phyloP scores from a whole-genome alignment of 192 early-diverging fungal species.

The Podila epigama region DNA sequence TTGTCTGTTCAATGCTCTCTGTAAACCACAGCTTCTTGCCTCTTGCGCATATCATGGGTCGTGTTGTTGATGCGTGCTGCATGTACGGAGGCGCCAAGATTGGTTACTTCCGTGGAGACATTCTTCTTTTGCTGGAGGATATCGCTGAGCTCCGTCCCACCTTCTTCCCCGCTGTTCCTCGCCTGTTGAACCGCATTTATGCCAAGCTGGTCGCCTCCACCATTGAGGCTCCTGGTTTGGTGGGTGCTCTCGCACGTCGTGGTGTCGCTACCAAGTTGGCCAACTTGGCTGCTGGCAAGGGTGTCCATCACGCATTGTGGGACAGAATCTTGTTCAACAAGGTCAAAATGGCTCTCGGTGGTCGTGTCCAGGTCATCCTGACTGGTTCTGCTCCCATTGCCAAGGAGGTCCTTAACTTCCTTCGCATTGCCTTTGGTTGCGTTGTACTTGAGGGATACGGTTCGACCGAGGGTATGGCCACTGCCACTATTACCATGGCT shows the following conservation, averaged over 20 bases:
- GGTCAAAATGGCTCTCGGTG: conserved; percentile 81
- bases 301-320: conserved; percentile 80
- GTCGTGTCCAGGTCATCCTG: conserved; percentile 67
- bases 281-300: conserved; percentile 60
- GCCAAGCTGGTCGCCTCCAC: conserved; percentile 58
- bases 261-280: conserved; percentile 72
- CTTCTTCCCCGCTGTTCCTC: conserved; percentile 88
- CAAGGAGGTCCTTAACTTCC: conserved; percentile 69
- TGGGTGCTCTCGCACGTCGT: conserved; percentile 59
- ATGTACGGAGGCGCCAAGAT: conserved; percentile 72
- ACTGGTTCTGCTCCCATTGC: conserved; percentile 79
- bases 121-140: conserved; percentile 83
- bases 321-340: conserved; percentile 90
- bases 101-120: conserved; percentile 70
- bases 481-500: conserved; percentile 35
- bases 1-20: not conserved
- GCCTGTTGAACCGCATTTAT: conserved; percentile 91
- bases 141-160: conserved; percentile 80
- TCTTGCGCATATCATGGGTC: conserved; percentile 91
- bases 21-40: conserved; percentile 64
- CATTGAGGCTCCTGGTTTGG: conserved; percentile 66
- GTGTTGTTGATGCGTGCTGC: conserved; percentile 60
- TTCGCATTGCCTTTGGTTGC: conserved; percentile 71
- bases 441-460: conserved; percentile 69
- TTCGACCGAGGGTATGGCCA: conserved; percentile 56